Evolutionary conservation across 2,329 filamentous ascomycete genomes (phyloP).

Genomic region (Botryotinia convoluta): DNA sequence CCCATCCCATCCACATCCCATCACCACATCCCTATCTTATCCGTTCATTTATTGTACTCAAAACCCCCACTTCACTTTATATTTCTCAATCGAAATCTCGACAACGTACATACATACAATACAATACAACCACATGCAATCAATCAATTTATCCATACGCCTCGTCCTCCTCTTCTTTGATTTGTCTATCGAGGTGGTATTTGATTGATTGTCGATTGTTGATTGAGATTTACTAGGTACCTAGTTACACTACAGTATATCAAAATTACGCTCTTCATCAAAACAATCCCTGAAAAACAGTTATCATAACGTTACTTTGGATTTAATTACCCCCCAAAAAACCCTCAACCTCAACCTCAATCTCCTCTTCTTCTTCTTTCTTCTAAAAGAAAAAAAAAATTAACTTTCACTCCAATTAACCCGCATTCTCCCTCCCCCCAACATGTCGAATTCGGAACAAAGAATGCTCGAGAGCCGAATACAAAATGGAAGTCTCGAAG

Average conservation of each 20-base stretch:
- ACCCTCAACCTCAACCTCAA: neutral
- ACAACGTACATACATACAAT: neutral
- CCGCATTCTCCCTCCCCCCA: neutral
- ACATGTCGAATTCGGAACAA: constrained; percentile 13
- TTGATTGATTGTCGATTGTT: neutral
- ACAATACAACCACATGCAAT: neutral
- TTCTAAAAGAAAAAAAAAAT: neutral
- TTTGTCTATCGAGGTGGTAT: neutral
- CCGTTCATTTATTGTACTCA: neutral
- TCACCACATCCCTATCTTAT: neutral
- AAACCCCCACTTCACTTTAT: constrained; percentile 4
- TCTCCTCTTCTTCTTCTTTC: too few relatives aligned
- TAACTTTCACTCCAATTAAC: neutral
- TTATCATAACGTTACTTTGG: constrained; percentile 1
- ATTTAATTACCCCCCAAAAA: neutral
- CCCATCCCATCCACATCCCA: neutral
- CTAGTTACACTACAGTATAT: neutral
- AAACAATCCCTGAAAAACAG: constrained; percentile 2
- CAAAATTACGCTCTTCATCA: neutral
- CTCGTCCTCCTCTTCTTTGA: neutral
- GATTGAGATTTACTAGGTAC: neutral
- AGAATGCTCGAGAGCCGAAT: constrained; percentile 8
- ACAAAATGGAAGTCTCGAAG: constrained; percentile 12
- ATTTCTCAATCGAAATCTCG: neutral
- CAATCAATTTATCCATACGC: neutral